Conservation (phyloP, 2,329 filamentous ascomycete genomes). For the Zasmidium angulare region DNA sequence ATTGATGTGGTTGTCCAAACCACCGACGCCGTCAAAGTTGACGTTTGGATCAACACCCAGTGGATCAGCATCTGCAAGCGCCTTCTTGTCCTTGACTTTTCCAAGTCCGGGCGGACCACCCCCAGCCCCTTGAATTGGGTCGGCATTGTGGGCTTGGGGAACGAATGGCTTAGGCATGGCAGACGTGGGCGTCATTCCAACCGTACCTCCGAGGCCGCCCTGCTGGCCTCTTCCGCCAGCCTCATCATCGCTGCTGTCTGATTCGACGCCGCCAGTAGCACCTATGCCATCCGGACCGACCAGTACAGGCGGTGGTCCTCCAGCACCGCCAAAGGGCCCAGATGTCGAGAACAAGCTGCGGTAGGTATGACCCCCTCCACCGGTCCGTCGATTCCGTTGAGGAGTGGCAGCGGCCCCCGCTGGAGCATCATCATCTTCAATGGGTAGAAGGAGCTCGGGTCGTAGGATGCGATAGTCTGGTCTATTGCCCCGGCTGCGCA, state of each 20-base stretch:
- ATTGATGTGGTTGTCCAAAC: constrained; percentile 89
- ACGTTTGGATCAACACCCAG: constrained; percentile 90
- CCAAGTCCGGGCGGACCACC: constrained; percentile 75
- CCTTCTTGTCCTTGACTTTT: constrained; percentile 89
- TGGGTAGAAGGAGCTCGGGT: constrained; percentile 66
- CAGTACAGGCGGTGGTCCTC: constrained; percentile 69
- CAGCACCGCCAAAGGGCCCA: constrained; percentile 87
- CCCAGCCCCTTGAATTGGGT: constrained; percentile 56
- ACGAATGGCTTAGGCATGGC: constrained; percentile 51
- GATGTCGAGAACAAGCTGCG: constrained; percentile 84
- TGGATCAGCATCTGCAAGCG: constrained; percentile 89
- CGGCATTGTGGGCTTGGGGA: constrained; percentile 58
- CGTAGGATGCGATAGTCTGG: constrained; percentile 87
- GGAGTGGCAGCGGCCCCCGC: constrained; percentile 58
- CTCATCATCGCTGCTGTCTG: constrained; percentile 96
- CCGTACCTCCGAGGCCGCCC: constrained; percentile 57
- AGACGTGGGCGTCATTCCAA: constrained; percentile 63
- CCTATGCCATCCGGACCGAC: constrained; percentile 72
- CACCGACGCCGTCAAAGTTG: constrained; percentile 91
- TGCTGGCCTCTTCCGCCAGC: constrained; percentile 55
- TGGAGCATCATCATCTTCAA: constrained; percentile 74
- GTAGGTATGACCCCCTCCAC: constrained; percentile 61
- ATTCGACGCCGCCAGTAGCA: constrained; percentile 78
- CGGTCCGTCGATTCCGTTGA: constrained; percentile 63
- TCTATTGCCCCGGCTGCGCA: constrained; percentile 64